Conservation (phyloP, 371 early-diverging fungal species). For the Choanephora cucurbitarum region DNA sequence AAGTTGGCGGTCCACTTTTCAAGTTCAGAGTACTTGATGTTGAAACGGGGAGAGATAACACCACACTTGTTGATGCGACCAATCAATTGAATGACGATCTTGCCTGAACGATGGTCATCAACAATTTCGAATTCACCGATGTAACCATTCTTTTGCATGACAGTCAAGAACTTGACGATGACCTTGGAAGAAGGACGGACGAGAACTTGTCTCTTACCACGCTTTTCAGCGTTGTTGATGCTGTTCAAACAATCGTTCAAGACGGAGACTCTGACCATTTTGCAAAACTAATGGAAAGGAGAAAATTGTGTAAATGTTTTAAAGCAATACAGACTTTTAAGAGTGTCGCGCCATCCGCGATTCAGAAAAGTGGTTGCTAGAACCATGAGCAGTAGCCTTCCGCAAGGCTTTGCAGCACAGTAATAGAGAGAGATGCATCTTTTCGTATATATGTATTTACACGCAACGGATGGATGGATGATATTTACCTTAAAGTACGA, state of each 20-base stretch:
- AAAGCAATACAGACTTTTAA: no score
- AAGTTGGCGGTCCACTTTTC: slow-evolving; percentile 98
- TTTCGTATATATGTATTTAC: no score
- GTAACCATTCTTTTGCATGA: slow-evolving; percentile 99
- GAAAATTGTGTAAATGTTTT: no score
- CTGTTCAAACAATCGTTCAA: slow-evolving; percentile 95
- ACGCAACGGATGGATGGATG: no score
- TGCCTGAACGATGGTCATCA: slow-evolving; percentile 99
- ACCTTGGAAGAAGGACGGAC: slow-evolving; percentile 97
- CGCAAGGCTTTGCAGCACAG: no score
- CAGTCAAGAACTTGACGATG: slow-evolving; percentile 96
- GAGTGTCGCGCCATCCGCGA: no score
- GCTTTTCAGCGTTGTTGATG: slow-evolving; percentile 99
- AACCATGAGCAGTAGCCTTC: no score
- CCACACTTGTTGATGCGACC: slow-evolving; percentile 99
- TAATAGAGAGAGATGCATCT: no score
- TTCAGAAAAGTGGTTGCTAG: no score
- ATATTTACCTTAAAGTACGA: no score
- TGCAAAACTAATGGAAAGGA: no score
- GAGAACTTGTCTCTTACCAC: slow-evolving; percentile 98
- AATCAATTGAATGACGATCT: slow-evolving; percentile 98
- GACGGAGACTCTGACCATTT: slow-evolving; percentile 52
- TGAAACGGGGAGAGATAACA: slow-evolving; percentile 99
- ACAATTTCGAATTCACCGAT: slow-evolving; percentile 99
- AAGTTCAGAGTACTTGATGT: slow-evolving; percentile 92